phyloP scores from a whole-genome alignment of 352 stramenopile genomes.

The Pythium dissotocum region DNA sequence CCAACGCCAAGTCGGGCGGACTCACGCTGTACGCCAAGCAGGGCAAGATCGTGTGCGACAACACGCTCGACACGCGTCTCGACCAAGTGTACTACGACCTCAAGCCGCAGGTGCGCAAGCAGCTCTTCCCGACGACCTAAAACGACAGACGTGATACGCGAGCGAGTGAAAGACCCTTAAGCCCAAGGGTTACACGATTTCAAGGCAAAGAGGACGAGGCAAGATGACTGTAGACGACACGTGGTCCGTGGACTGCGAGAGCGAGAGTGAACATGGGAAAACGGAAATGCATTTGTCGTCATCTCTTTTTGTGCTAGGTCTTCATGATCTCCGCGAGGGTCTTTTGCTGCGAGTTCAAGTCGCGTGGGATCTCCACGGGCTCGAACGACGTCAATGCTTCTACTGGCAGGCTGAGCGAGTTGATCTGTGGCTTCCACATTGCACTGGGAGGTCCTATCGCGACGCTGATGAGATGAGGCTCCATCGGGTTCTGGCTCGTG shows the following conservation, averaged over 20 bases:
- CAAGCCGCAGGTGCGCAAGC: conserved; percentile 77
- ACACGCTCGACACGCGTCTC: conserved; percentile 93
- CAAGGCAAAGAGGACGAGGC: too few relatives aligned
- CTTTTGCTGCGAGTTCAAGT: conserved; percentile 11
- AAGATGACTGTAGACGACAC: too few relatives aligned
- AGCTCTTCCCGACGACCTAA: conserved; percentile 71
- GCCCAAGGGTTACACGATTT: too few relatives aligned
- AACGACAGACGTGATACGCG: too few relatives aligned
- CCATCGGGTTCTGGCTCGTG: background rate
- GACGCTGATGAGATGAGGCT: conserved; percentile 46
- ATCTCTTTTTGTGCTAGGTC: background rate
- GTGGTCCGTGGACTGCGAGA: background rate
- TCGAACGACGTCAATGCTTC: background rate
- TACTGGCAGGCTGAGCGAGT: conserved; percentile 38
- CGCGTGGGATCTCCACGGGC: background rate
- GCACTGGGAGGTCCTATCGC: conserved; percentile 43
- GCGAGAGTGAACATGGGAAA: background rate
- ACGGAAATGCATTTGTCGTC: background rate
- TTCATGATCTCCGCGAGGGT: conserved; percentile 2
- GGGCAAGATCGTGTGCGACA: conserved; percentile 98
- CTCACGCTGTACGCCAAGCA: conserved; percentile 87
- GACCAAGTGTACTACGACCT: conserved; percentile 84
- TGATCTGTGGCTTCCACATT: conserved; percentile 46
- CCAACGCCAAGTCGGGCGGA: conserved; percentile 77
- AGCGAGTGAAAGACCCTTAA: too few relatives aligned